Evolutionary conservation across 169 alveolate genomes (phyloP), one percentile per base, ranked within the genome.

Genomic region (Perkinsus olseni): DNA sequence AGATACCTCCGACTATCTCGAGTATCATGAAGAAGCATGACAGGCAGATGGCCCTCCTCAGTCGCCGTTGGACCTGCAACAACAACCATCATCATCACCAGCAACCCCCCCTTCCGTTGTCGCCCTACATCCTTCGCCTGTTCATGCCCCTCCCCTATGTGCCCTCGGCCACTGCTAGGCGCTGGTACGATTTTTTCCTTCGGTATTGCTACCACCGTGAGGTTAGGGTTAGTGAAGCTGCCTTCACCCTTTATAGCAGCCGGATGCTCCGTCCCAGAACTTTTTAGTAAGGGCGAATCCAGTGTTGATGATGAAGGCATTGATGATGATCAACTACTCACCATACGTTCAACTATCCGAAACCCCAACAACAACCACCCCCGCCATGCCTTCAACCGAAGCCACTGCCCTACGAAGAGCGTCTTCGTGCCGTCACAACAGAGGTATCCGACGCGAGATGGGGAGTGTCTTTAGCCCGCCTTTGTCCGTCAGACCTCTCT

Each of bases 1-100:
- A 74, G 3, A 94, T 74, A 31, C 96, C 96, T 74, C 93, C 93
- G 28, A 93, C 91, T 0, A 94, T 94, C 93, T 94, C 96, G n/a
- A 93, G 94, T 40, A 51, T 39, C 95, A 93, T 93, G 91, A 93
- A 93, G 20, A 93, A 45, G 51, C 74, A 1, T 38, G 94, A 94
- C 31, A 94, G 91, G 74, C 92, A 62, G 0, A 92, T 94, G n/a
- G 95, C 95, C 48, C 74, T 92, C 21, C 92, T 39, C 1, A 94
- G 74, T 34, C 95, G 91, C 51, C 74, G 92, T 36, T 94, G 94
- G 8, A 94, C 93, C 91, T 62, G 34, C 34, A 0, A 21, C 37
- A 62, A n/a, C 34, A 0, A 62, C 28, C 82, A 4, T 62, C 17
- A 62, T 24, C 34, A 62, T n/a, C n/a, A n/a, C n/a, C 34, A 62